Evolutionary conservation across 2,329 filamentous ascomycete species (phyloP), one percentile per base, ranked within the genome.

Genomic region (Aspergillus awamori): DNA sequence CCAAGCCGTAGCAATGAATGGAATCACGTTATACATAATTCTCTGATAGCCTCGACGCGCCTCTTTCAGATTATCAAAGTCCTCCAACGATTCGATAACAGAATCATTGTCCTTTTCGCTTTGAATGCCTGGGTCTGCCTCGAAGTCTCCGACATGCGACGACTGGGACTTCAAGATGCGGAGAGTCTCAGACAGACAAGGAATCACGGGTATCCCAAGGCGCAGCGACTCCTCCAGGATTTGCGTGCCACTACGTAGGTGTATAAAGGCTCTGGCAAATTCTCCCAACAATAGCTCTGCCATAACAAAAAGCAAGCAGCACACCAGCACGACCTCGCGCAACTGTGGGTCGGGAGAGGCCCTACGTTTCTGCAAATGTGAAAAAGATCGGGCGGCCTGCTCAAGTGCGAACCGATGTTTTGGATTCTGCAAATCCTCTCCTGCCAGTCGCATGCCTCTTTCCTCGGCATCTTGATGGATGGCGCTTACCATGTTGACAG

Each of bases 301-400:
- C 43, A 65, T 22, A 6, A 65, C 56, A 47, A 65, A 66, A 15
- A 66, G 59, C 10, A 66, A 53, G 38, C 64, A 66, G 60, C 64
- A 66, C 28, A 60, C 17, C 3, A 66, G 53, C 5, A 65, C 47
- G 17, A 65, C 57, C 20, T 61, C 52, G 8, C 57, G 55, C n/a
- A 53, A 39, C 28, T 61, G 52, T 17, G 64, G 64, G 54, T 66
- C 64, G 4, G 57, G 47, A 4, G 64, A 66, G 11, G 53, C 26
- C 4, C 55, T 48, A 6, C 64, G 64, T 22, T 58, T 56, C 48
- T 15, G 65, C n/a, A 58, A 60, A 39, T 47, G 53, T 6, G 52
- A 7, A 33, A 52, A 51, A 1, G 58, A 28, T 5, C 58, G 52
- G 11, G 8, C 15, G 2, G 30, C 15, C 41, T 60, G 53, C n/a